Evolutionary conservation across 2,329 filamentous ascomycete genomes (phyloP).

Genomic region (Cyanodermella asteris): DNA sequence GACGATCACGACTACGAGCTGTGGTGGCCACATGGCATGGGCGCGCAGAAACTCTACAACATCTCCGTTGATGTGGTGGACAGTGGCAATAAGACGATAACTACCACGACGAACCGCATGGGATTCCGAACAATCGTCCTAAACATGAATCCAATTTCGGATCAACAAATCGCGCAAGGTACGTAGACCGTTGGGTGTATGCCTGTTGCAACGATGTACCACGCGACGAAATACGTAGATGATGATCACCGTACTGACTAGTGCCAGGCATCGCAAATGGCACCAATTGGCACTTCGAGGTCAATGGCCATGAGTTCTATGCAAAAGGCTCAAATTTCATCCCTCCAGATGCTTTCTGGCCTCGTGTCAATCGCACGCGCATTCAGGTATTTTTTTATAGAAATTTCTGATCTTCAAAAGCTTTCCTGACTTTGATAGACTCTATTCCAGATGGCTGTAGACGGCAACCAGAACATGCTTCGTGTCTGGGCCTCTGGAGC

Average conservation of each 20-base stretch:
- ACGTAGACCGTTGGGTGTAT: too few species aligned
- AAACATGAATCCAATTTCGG: constrained; percentile 31
- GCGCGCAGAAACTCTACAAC: constrained; percentile 35
- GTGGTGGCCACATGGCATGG: constrained; percentile 40
- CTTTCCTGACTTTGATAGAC: too few species aligned
- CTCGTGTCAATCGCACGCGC: constrained; percentile 30
- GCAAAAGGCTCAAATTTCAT: constrained; percentile 44
- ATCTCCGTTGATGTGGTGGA: constrained; percentile 27
- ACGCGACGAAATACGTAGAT: too few species aligned
- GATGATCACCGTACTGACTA: too few species aligned
- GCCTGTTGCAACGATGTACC: too few species aligned
- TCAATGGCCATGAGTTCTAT: constrained; percentile 42
- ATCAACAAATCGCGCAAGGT: constrained; percentile 29
- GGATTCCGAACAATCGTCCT: constrained; percentile 42
- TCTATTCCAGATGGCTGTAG: constrained; percentile 29
- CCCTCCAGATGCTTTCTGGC: constrained; percentile 40
- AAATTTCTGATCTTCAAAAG: too few species aligned
- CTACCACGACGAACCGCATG: constrained; percentile 29
- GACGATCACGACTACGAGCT: constrained; percentile 25
- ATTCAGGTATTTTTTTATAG: constrained; percentile 34
- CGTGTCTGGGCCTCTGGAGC: constrained; percentile 39
- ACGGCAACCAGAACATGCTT: constrained; percentile 42
- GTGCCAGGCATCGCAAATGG: constrained; percentile 35
- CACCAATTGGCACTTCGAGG: constrained; percentile 41
- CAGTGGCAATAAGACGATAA: constrained; percentile 16